Percentiles rank a stretch among this genome's conserved stretches.
Conservation (phyloP, 495 filamentous ascomycete species). For the Talaromyces liani region DNA sequence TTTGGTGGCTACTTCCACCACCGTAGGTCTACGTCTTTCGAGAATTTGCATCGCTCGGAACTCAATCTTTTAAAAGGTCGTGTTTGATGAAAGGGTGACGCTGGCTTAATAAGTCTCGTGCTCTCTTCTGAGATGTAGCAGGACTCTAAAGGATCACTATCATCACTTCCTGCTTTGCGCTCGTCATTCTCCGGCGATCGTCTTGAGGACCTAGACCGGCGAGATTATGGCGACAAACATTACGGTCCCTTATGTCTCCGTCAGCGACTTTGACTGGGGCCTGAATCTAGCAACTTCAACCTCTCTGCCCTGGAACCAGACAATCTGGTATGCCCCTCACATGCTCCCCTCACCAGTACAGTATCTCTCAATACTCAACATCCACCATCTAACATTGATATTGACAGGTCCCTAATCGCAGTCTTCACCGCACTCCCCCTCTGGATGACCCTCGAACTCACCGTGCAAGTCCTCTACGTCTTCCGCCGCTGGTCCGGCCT, state of each 20-base stretch:
- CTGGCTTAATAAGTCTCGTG: neutral
- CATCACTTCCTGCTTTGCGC: neutral
- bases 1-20: neutral
- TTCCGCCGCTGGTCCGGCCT: conserved; percentile 38
- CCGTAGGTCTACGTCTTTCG: neutral
- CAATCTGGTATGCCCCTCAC: conserved; percentile 4
- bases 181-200: neutral
- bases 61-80: too few species aligned
- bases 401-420: conserved; percentile 7
- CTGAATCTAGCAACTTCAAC: neutral
- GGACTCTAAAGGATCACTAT: neutral
- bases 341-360: neutral
- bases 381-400: neutral
- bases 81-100: too few species aligned
- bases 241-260: conserved; percentile 7
- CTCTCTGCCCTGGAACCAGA: conserved; percentile 8
- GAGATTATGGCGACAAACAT: conserved; percentile 10
- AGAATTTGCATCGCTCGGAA: too few species aligned
- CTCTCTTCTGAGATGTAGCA: neutral
- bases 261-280: conserved; percentile 8
- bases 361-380: too few species aligned
- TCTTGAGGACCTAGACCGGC: neutral
- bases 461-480: conserved; percentile 34
- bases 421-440: conserved; percentile 10
- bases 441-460: conserved; percentile 17